Conservation (phyloP, 2,329 filamentous ascomycete genomes). For the Penicillium sumatraense region DNA sequence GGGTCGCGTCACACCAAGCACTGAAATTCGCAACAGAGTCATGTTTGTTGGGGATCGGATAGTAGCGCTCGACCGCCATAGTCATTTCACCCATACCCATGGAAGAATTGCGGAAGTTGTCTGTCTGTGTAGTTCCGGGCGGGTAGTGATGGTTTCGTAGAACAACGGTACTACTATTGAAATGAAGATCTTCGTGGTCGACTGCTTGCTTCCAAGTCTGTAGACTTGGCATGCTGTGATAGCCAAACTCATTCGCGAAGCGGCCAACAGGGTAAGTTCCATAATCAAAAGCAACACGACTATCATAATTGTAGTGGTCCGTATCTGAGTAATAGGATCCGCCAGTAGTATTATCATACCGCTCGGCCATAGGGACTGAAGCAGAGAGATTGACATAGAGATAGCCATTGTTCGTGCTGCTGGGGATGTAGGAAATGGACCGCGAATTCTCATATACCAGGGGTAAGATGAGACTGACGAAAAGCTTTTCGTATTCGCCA, state of each 20-base stretch:
- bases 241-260: slow-evolving; percentile 68
- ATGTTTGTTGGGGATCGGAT: slow-evolving; percentile 59
- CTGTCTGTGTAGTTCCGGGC: slow-evolving; percentile 51
- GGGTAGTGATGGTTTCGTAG: slow-evolving; percentile 66
- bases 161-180: slow-evolving; percentile 61
- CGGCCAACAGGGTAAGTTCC: slow-evolving; percentile 61
- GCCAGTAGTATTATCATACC: slow-evolving; percentile 59
- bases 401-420: slow-evolving; percentile 65
- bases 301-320: slow-evolving; percentile 65
- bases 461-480: slow-evolving; percentile 59
- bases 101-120: slow-evolving; percentile 45
- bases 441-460: slow-evolving; percentile 62
- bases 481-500: slow-evolving; percentile 63
- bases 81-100: slow-evolving; percentile 62
- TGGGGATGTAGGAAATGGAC: slow-evolving; percentile 65
- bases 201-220: slow-evolving; percentile 63
- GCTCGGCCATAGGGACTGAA: slow-evolving; percentile 58
- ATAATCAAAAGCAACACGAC: slow-evolving; percentile 58
- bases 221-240: slow-evolving; percentile 65
- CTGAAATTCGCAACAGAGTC: slow-evolving; percentile 63
- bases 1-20: slow-evolving; percentile 65
- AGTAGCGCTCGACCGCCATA: slow-evolving; percentile 58
- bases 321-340: slow-evolving; percentile 65
- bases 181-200: slow-evolving; percentile 55
- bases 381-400: slow-evolving; percentile 58